Conservation (phyloP, 345 rosid genomes). For the Lagerstroemia speciosa region DNA sequence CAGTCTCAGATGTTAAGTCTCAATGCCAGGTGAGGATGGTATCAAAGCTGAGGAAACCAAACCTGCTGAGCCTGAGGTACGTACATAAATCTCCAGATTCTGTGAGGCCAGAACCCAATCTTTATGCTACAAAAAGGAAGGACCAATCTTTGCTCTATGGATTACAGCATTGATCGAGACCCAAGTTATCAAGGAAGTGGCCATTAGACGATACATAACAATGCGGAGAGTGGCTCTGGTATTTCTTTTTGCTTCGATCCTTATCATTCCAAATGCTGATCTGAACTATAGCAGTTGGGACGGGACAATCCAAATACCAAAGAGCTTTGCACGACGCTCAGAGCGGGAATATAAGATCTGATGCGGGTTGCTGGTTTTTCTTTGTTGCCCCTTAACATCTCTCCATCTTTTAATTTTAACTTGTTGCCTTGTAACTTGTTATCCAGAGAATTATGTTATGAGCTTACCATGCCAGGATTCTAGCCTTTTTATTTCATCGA, state of each 20-base stretch:
- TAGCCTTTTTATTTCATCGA: no score
- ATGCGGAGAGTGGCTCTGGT: not conserved
- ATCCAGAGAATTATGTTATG: not conserved
- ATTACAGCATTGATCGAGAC: constrained; percentile 13
- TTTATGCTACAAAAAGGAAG: not conserved
- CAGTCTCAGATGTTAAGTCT: not conserved
- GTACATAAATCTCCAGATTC: not conserved
- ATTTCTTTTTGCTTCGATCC: not conserved
- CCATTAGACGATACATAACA: constrained; percentile 2
- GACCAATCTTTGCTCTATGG: not conserved
- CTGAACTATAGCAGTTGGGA: not conserved
- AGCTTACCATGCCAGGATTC: no score
- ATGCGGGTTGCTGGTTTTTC: not conserved
- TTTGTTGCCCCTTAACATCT: not conserved
- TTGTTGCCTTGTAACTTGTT: not conserved
- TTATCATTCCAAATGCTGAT: not conserved
- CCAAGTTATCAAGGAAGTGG: not conserved
- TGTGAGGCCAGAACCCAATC: no score
- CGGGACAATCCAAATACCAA: not conserved
- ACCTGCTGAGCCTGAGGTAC: constrained; percentile 61
- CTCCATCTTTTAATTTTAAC: not conserved
- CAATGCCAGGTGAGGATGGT: constrained; percentile 63
- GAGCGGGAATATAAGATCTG: not conserved
- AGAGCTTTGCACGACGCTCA: not conserved
- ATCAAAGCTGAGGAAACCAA: constrained; percentile 67